Percentiles rank a stretch among this genome's conserved stretches.
Evolutionary conservation across 2,329 filamentous ascomycete genomes (phyloP).

Genomic region (Ophiostoma ips): DNA sequence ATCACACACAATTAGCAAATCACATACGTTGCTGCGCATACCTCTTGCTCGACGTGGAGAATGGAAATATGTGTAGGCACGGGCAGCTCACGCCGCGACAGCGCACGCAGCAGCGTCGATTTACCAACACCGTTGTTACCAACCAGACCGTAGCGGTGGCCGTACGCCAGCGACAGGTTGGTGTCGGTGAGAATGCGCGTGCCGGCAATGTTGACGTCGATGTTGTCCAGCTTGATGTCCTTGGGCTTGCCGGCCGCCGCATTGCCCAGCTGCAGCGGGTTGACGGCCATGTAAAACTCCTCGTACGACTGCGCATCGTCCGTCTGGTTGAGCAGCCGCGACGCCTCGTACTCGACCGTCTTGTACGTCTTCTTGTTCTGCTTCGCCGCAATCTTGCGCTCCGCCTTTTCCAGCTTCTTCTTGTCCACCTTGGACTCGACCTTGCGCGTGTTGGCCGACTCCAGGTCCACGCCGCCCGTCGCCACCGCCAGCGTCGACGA

Average conservation of each 20-base stretch:
- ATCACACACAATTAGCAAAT: not conserved
- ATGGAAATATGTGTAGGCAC: conserved; percentile 98
- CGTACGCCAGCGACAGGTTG: conserved; percentile 77
- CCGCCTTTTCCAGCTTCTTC: conserved; percentile 98
- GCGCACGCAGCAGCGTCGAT: conserved; percentile 81
- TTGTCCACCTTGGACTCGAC: conserved; percentile 94
- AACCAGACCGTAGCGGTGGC: conserved; percentile 88
- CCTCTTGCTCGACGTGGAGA: conserved; percentile 92
- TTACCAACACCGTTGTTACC: conserved; percentile 99
- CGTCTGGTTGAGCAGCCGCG: conserved; percentile 69
- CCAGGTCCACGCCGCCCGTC: conserved; percentile 73
- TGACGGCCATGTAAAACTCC: conserved; percentile 99
- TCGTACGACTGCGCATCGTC: conserved; percentile 86
- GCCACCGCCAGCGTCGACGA: conserved; percentile 87
- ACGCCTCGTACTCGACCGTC: conserved; percentile 95
- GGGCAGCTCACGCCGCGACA: conserved; percentile 83
- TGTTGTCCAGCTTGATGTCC: conserved; percentile 94
- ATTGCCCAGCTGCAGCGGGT: conserved; percentile 76
- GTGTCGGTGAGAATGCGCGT: conserved; percentile 83
- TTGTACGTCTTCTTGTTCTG: conserved; percentile 98
- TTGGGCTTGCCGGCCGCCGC: conserved; percentile 75
- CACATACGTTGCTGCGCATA: conserved; percentile 33
- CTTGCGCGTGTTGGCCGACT: conserved; percentile 84
- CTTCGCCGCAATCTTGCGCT: conserved; percentile 93
- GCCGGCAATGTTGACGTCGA: conserved; percentile 86